Base-by-base conservation (phyloP, 2,329 filamentous ascomycete species). In the Didymella sp. region DNA sequence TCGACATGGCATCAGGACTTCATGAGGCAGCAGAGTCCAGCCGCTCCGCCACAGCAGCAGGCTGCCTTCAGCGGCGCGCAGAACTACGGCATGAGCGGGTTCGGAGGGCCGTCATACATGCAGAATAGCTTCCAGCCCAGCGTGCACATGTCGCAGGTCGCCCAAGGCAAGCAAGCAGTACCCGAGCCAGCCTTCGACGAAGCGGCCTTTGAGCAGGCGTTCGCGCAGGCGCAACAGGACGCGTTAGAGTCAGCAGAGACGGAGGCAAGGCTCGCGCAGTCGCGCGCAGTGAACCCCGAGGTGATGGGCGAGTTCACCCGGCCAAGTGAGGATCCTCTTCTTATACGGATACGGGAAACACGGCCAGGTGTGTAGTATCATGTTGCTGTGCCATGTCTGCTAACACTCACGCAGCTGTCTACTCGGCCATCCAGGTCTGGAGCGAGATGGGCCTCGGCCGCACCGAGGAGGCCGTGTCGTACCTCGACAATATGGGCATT, bases 1-100 rank as follows among this genome's bases (percentile, higher is more conserved):
- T 60, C 70, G 49, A 77, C 79, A 77, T 88, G 87, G 87, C 85
- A 87, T 48, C 79, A 85, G 66, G 86, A 88, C 63, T 88, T 89
- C 66, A 71, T 83, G 64, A 66, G 70, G 27, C 73, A 77, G 37
- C 77, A 79, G 53, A 51, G 60, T n/a, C 65, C 70, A 30, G 68
- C 72, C 51, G 57, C 67, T 7, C 75, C 75, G 27, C 61, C 42
- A 13, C 69, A 70, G 31, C 70, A 72, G 27, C 70, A 72, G 28
- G 66, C 51, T 46, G 58, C 61, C 22, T 73, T 71, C 51, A 63
- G 63, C 4, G 64, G 67, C 17, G 69, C 73, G 63, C 46, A 66
- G 8, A 66, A 66, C 15, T 71, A 71, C 38, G 65, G 59, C 11
- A 73, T 72, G 65, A 61, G 63, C 41, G 66, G 65, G 2, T 70